phyloP scores from a whole-genome alignment of 2,329 filamentous ascomycete species.

The Herpotrichia juniperi region DNA sequence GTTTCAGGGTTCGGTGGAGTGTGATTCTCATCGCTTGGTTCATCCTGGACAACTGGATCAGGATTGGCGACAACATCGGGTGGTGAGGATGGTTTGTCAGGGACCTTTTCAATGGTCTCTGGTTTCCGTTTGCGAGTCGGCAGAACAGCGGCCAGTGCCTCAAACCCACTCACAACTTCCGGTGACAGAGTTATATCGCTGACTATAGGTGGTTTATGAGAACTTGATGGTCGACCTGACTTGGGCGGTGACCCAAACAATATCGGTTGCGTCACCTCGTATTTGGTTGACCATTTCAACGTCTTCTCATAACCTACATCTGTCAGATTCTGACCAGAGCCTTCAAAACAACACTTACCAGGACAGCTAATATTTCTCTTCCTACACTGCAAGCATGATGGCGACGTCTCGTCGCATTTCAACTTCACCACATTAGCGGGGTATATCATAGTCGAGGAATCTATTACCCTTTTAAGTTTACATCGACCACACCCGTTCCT shows the following conservation, averaged over 20 bases:
- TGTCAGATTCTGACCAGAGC: not conserved
- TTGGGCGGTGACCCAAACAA: constrained; percentile 29
- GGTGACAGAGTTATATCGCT: constrained; percentile 26
- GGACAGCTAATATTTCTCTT: constrained; percentile 52
- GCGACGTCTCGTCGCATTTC: constrained; percentile 54
- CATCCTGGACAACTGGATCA: constrained; percentile 21
- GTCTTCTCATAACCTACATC: constrained; percentile 47
- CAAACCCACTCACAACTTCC: constrained; percentile 41
- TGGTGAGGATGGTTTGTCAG: constrained; percentile 23
- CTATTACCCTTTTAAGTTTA: constrained; percentile 41
- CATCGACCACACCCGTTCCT: constrained; percentile 43
- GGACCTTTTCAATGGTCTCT: constrained; percentile 14
- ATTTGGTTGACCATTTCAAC: constrained; percentile 56
- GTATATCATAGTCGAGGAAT: constrained; percentile 1
- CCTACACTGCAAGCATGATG: constrained; percentile 51
- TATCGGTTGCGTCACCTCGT: constrained; percentile 51
- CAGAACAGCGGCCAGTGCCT: constrained; percentile 45
- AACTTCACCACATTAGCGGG: constrained; percentile 36
- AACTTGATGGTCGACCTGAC: constrained; percentile 13
- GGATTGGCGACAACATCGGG: constrained; percentile 28
- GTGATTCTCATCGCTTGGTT: constrained; percentile 30
- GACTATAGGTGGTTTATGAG: constrained; percentile 10
- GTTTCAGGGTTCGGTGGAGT: constrained; percentile 24
- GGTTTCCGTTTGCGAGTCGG: constrained; percentile 33
- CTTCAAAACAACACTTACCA: constrained; percentile 23